A percentile compares a stretch with the other conserved stretches of the same genome.
Conservation (phyloP, 345 rosid species). For the Ceriops tagal region DNA sequence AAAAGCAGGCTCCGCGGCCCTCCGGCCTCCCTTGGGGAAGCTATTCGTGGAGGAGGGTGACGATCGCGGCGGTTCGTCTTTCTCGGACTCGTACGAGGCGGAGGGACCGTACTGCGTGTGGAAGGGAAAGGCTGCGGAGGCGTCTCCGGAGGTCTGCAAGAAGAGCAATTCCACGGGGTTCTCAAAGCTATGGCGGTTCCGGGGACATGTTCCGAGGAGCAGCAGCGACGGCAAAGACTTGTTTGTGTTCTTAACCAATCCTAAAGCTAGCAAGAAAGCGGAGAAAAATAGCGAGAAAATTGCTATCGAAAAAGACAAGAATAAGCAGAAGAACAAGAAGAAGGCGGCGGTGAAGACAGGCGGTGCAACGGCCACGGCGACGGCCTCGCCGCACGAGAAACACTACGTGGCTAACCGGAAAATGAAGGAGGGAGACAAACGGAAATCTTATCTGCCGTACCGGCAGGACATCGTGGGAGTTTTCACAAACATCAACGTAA, state of each 20-base stretch:
- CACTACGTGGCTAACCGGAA: conserved; percentile 51
- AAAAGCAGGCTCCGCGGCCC: conserved; percentile 1
- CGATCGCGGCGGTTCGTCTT: not conserved
- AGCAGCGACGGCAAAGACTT: conserved; percentile 53
- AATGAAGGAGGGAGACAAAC: conserved; percentile 43
- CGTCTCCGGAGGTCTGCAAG: conserved; percentile 30
- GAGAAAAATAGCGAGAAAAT: conserved; percentile 8
- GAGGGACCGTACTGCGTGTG: conserved; percentile 44
- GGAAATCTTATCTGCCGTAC: conserved; percentile 64
- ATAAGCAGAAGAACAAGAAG: not conserved
- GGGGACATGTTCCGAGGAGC: conserved; percentile 38
- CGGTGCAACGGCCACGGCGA: conserved; percentile 25
- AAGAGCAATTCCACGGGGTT: conserved; percentile 61
- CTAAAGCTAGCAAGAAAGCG: not conserved
- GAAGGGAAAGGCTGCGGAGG: conserved; percentile 27
- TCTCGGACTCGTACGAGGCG: conserved; percentile 18
- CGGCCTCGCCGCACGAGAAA: conserved; percentile 48
- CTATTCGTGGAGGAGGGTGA: conserved; percentile 25
- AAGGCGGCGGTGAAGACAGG: conserved; percentile 1
- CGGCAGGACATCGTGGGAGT: conserved; percentile 52
- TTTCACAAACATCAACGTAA: conserved; percentile 57
- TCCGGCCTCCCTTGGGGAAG: conserved; percentile 27
- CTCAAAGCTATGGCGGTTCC: conserved; percentile 48
- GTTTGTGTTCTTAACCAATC: conserved; percentile 38
- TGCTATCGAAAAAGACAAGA: not conserved